phyloP scores from a whole-genome alignment of 805 yeast species.

The Candida schatavii region DNA sequence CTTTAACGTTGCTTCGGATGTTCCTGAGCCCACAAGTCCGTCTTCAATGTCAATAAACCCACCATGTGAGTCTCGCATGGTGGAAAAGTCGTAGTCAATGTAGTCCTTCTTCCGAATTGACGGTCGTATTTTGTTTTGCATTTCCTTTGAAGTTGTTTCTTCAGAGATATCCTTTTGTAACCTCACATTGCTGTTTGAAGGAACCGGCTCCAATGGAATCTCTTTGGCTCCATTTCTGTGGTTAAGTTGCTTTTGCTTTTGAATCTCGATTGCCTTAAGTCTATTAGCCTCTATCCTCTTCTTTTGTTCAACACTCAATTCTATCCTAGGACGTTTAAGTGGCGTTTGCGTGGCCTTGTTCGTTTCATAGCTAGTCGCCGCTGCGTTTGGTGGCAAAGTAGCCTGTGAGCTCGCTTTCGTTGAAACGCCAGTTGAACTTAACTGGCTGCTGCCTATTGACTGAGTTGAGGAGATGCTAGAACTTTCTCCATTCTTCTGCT shows the following conservation, averaged over 20 bases:
- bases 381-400: not conserved
- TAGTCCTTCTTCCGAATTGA: conserved; percentile 59
- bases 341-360: conserved; percentile 1
- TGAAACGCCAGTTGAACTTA: too few relatives aligned
- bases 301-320: conserved; percentile 48
- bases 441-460: too few relatives aligned
- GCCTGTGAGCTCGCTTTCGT: conserved; percentile 2
- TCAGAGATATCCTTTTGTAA: too few relatives aligned
- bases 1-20: conserved; percentile 15
- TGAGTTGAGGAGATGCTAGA: too few relatives aligned
- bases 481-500: conserved; percentile 33
- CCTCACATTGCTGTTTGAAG: not conserved
- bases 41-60: conserved; percentile 60
- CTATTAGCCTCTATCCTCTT: conserved; percentile 52
- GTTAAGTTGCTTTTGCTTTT: conserved; percentile 29
- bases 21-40: conserved; percentile 12
- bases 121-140: conserved; percentile 9
- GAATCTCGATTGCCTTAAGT: conserved; percentile 48
- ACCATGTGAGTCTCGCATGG: conserved; percentile 85
- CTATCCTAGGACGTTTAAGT: conserved; percentile 21
- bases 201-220: not conserved
- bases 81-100: conserved; percentile 83
- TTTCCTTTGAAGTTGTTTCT: not conserved
- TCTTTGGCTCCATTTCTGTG: conserved; percentile 34
- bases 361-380: not conserved